Percentiles rank a stretch among this genome's conserved stretches.
Conservation (phyloP, 768 basidiomycete genomes). For the Coprinopsis sp. region DNA sequence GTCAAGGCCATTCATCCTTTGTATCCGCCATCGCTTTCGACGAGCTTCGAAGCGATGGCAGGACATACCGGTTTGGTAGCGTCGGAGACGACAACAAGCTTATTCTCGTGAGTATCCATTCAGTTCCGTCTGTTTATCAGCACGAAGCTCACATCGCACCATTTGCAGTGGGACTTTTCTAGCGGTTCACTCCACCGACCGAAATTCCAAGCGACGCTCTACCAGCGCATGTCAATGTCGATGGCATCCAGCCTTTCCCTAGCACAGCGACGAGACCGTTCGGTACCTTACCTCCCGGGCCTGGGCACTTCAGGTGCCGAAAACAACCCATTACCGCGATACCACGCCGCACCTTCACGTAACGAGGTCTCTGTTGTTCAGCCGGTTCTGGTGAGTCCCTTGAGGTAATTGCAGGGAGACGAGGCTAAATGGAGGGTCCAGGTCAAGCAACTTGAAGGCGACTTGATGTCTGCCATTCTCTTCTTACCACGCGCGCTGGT, state of each 20-base stretch:
- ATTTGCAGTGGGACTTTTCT: slow-evolving; percentile 90
- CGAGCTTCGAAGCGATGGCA: slow-evolving; percentile 77
- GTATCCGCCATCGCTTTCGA: slow-evolving; percentile 90
- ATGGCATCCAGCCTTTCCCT: slow-evolving; percentile 63
- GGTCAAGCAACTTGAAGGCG: slow-evolving; percentile 79
- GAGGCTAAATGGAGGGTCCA: slow-evolving; percentile 24
- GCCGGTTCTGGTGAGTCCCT: slow-evolving; percentile 72
- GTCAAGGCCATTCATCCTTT: slow-evolving; percentile 96
- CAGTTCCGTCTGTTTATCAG: background rate
- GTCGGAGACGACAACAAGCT: slow-evolving; percentile 97
- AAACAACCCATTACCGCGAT: slow-evolving; percentile 43
- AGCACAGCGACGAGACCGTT: slow-evolving; percentile 59
- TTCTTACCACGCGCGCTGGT: slow-evolving; percentile 78
- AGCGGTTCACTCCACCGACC: slow-evolving; percentile 88
- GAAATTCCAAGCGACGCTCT: slow-evolving; percentile 63
- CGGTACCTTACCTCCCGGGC: slow-evolving; percentile 52
- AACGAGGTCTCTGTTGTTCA: slow-evolving; percentile 89
- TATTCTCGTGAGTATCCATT: slow-evolving; percentile 57
- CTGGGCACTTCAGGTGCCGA: slow-evolving; percentile 33
- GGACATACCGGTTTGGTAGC: slow-evolving; percentile 92
- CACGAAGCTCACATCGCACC: slow-evolving; percentile 8
- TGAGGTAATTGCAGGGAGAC: no score
- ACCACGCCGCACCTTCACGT: slow-evolving; percentile 85
- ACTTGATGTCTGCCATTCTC: slow-evolving; percentile 66
- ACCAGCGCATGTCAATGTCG: slow-evolving; percentile 73